Percentiles rank a stretch among this genome's conserved stretches.
phyloP scores from a whole-genome alignment of 768 basidiomycete species.

The Cystofilobasidium capitatum region DNA sequence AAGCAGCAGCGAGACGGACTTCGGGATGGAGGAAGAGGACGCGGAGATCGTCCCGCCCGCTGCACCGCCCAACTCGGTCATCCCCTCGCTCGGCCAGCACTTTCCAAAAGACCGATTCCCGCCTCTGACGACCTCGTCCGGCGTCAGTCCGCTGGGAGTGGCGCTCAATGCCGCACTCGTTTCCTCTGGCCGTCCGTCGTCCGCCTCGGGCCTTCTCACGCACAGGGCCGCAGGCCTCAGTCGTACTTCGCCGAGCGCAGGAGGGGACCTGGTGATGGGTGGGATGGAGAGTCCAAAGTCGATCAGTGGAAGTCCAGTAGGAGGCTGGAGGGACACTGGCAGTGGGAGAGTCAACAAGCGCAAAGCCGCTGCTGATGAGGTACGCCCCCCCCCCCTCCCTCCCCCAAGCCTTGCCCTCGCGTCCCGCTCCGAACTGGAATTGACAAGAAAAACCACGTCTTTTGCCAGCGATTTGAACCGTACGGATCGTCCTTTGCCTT shows the following conservation, averaged over 20 bases:
- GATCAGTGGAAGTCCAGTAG: not conserved
- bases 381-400: not conserved
- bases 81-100: not conserved
- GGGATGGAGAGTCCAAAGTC: not conserved
- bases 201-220: not conserved
- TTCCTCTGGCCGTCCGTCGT: not conserved
- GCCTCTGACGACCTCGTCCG: not conserved
- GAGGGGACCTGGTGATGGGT: not conserved
- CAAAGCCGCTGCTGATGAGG: conserved; percentile 13
- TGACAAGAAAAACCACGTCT: not conserved
- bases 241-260: not conserved
- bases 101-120: not conserved
- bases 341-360: conserved; percentile 8
- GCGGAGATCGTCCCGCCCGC: not conserved
- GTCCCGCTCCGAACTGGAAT: no score
- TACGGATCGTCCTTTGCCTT: conserved; percentile 3
- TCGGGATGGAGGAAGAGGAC: conserved; percentile 3
- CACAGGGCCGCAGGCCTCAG: not conserved
- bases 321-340: conserved; percentile 2
- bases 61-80: not conserved
- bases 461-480: conserved; percentile 5
- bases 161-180: conserved; percentile 1
- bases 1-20: not conserved
- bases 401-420: not conserved
- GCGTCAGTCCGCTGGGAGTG: not conserved